phyloP scores from a whole-genome alignment of 1,139 yeast genomes.

The Yamadazyma dushanensis region DNA sequence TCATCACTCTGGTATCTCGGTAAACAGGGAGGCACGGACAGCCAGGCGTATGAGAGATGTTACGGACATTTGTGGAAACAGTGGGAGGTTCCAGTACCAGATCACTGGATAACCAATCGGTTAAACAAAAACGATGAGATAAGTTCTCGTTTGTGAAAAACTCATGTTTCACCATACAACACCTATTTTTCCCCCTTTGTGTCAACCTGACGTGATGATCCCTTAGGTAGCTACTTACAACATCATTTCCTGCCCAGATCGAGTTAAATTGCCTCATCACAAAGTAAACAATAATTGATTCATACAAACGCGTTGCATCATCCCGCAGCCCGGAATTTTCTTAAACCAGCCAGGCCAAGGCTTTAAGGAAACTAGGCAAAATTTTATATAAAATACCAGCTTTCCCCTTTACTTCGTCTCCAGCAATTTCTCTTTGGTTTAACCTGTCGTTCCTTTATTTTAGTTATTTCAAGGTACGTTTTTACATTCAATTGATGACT shows the following conservation, averaged over 20 bases:
- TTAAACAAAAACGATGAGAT: too few species aligned
- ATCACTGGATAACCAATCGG: too few species aligned
- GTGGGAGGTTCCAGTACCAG: too few species aligned
- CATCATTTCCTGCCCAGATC: neutral
- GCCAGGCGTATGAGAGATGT: too few species aligned
- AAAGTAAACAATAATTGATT: constrained; percentile 1
- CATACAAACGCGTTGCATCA: too few species aligned
- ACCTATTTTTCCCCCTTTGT: too few species aligned
- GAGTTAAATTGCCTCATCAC: neutral
- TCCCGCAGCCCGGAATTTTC: neutral
- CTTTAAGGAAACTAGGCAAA: neutral
- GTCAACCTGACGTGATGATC: neutral
- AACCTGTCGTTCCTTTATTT: constrained; percentile 21
- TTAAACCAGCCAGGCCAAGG: constrained; percentile 3
- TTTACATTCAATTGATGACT: neutral
- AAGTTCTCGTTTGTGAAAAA: too few species aligned
- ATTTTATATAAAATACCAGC: constrained; percentile 2
- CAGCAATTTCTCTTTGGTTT: constrained; percentile 15
- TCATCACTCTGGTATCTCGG: too few species aligned
- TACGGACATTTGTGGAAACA: too few species aligned
- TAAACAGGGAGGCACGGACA: too few species aligned
- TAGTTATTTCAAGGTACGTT: constrained; percentile 1
- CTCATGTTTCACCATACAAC: too few species aligned
- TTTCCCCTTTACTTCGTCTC: constrained; percentile 5
- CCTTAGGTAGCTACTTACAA: neutral